Conservation (phyloP, 2,329 filamentous ascomycete species). For the Fusarium sp. region DNA sequence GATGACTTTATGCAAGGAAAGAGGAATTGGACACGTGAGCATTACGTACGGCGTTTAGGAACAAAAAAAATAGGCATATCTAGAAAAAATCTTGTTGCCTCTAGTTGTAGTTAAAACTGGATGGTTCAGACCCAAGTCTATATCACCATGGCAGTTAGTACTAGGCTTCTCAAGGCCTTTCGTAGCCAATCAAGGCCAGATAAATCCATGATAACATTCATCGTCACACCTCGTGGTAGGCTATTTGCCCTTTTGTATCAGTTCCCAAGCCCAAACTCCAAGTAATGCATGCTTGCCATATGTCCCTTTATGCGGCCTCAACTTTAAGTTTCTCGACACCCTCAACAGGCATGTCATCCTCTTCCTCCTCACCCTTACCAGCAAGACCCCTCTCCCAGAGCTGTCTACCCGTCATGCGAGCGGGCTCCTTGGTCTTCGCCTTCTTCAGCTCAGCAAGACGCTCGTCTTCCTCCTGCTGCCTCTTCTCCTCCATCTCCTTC, state of each 20-base stretch:
- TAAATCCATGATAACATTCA: slow-evolving; percentile 13
- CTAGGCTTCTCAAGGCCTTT: background rate
- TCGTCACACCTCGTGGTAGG: slow-evolving; percentile 21
- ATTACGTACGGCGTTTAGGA: slow-evolving; percentile 45
- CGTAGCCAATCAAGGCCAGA: background rate
- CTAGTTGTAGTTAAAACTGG: slow-evolving; percentile 37
- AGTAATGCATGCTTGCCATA: slow-evolving; percentile 35
- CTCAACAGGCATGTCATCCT: slow-evolving; percentile 72
- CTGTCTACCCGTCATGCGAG: slow-evolving; percentile 78
- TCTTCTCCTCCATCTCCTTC: slow-evolving; percentile 82
- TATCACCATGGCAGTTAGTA: slow-evolving; percentile 15
- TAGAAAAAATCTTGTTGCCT: slow-evolving; percentile 32
- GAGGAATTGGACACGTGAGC: slow-evolving; percentile 32
- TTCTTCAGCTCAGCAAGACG: slow-evolving; percentile 86
- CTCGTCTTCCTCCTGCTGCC: slow-evolving; percentile 77
- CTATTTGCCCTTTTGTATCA: slow-evolving; percentile 31
- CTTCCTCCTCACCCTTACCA: slow-evolving; percentile 73
- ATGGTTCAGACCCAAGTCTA: slow-evolving; percentile 36
- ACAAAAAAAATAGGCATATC: slow-evolving; percentile 41
- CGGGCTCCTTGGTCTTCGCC: slow-evolving; percentile 78
- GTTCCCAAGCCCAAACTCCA: slow-evolving; percentile 45
- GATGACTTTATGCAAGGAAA: slow-evolving; percentile 35
- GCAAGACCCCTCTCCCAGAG: slow-evolving; percentile 82
- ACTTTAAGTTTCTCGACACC: slow-evolving; percentile 80
- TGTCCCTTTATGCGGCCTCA: slow-evolving; percentile 55